Percentiles rank a stretch among this genome's conserved stretches.
phyloP scores from a whole-genome alignment of 768 basidiomycete species.

The Megacollybia marginata region DNA sequence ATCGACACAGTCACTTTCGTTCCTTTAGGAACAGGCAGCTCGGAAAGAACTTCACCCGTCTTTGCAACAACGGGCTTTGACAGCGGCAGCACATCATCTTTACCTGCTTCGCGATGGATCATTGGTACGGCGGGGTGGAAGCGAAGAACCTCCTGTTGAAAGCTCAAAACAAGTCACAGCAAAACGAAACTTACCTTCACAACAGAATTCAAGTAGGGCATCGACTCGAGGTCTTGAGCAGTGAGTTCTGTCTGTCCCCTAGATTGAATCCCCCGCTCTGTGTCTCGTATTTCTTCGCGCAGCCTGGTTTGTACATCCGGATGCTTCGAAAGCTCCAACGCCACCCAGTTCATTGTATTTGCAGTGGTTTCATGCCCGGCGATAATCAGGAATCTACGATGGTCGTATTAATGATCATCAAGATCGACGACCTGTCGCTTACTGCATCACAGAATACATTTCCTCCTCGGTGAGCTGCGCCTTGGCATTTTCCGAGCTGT shows the following conservation, averaged over 20 bases:
- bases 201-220: constrained; percentile 19
- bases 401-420: background rate
- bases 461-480: constrained; percentile 40
- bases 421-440: background rate
- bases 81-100: constrained; percentile 37
- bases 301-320: constrained; percentile 53
- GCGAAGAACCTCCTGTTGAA: constrained; percentile 21
- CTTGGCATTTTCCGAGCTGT: constrained; percentile 37
- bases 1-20: constrained; percentile 26
- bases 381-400: constrained; percentile 31
- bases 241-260: constrained; percentile 10
- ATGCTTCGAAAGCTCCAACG: constrained; percentile 54
- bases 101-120: constrained; percentile 23
- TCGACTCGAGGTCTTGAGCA: constrained; percentile 22
- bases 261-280: constrained; percentile 5
- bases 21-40: constrained; percentile 28
- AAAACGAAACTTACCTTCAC: constrained; percentile 11
- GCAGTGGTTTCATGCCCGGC: constrained; percentile 60
- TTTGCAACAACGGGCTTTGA: constrained; percentile 25
- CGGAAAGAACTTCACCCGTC: constrained; percentile 23
- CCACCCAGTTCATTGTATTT: constrained; percentile 48
- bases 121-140: constrained; percentile 24
- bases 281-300: constrained; percentile 44
- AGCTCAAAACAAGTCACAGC: background rate
- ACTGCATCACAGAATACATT: constrained; percentile 39